These are phyloP conservation scores for Lichenothelia convexa DNA, from an alignment of 495 filamentous ascomycete species.

Conservation along the genomic window DNA sequence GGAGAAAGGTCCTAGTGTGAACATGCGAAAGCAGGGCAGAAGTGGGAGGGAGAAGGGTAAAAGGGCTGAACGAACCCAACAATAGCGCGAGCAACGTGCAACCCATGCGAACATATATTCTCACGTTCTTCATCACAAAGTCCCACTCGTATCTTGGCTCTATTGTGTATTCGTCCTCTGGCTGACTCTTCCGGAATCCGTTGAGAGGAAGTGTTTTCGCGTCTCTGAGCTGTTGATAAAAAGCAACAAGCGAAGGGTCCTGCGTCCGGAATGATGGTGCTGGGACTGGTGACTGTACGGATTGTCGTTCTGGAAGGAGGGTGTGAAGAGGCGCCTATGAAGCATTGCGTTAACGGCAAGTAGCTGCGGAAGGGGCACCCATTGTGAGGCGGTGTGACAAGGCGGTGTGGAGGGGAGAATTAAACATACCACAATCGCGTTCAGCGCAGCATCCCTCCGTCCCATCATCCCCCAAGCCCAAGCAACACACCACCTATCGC, in stretches of 20 bases:
- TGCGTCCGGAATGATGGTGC: conserved; percentile 71
- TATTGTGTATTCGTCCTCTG: too few species aligned
- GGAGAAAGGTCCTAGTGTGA: too few species aligned
- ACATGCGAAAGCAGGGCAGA: conserved; percentile 1
- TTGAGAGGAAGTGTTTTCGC: conserved; percentile 72
- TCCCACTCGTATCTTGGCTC: too few species aligned
- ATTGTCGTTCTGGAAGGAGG: conserved; percentile 40
- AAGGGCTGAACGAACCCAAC: conserved; percentile 54
- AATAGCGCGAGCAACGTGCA: conserved; percentile 84
- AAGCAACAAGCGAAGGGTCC: conserved; percentile 69
- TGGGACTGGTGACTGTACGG: conserved; percentile 33
- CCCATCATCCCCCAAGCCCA: conserved; percentile 95
- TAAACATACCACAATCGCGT: conserved; percentile 45
- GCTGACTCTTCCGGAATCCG: conserved; percentile 65
- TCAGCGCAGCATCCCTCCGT: conserved; percentile 65
- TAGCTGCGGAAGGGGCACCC: conserved; percentile 6
- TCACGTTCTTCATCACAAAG: conserved; percentile 75
- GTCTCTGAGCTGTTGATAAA: conserved; percentile 75
- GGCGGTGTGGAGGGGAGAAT: conserved; percentile 8
- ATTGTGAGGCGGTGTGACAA: not conserved
- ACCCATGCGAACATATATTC: conserved; percentile 86
- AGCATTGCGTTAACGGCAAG: not conserved
- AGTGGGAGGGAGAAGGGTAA: conserved; percentile 6
- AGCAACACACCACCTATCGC: conserved; percentile 83
- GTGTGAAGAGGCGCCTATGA: conserved; percentile 56